A percentile compares a stretch with the other conserved stretches of the same genome.
phyloP scores from a whole-genome alignment of 164 flowering plant species.

The Berberis thunbergii region DNA sequence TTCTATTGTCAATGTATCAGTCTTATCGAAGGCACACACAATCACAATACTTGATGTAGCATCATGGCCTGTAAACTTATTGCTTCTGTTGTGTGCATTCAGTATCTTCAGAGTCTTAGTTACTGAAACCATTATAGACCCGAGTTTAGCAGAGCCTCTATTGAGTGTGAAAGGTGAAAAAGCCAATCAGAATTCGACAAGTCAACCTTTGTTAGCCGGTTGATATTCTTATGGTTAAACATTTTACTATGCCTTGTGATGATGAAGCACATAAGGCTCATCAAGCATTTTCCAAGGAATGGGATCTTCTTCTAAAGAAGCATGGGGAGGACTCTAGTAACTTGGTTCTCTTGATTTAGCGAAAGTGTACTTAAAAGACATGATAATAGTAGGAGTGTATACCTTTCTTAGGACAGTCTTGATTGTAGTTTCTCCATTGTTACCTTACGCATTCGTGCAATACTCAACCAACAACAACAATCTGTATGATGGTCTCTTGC shows the following conservation, averaged over 20 bases:
- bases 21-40: background rate
- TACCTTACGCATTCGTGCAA: slow-evolving; percentile 48
- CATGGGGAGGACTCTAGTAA: slow-evolving; percentile 4
- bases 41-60: background rate
- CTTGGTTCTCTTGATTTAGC: slow-evolving; percentile 17
- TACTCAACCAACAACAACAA: slow-evolving; percentile 31
- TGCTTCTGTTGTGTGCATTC: background rate
- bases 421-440: slow-evolving; percentile 8
- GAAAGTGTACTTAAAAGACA: slow-evolving; percentile 29
- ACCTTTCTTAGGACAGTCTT: slow-evolving; percentile 44
- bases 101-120: background rate
- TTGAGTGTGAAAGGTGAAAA: slow-evolving; percentile 14
- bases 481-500: slow-evolving; percentile 26
- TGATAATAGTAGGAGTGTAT: slow-evolving; percentile 34
- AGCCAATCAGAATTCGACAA: slow-evolving; percentile 8
- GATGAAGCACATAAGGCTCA: background rate
- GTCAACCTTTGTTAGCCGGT: slow-evolving; percentile 29
- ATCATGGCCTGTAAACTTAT: background rate
- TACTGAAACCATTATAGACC: background rate
- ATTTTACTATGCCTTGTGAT: slow-evolving; percentile 33
- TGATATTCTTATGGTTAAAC: slow-evolving; percentile 70
- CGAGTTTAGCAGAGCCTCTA: slow-evolving; percentile 10
- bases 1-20: background rate
- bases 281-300: background rate
- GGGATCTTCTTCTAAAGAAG: background rate